Percentiles rank a stretch among this genome's conserved stretches.
Evolutionary conservation across 495 filamentous ascomycete genomes (phyloP).

Genomic region (Hypoxylon fuscum): DNA sequence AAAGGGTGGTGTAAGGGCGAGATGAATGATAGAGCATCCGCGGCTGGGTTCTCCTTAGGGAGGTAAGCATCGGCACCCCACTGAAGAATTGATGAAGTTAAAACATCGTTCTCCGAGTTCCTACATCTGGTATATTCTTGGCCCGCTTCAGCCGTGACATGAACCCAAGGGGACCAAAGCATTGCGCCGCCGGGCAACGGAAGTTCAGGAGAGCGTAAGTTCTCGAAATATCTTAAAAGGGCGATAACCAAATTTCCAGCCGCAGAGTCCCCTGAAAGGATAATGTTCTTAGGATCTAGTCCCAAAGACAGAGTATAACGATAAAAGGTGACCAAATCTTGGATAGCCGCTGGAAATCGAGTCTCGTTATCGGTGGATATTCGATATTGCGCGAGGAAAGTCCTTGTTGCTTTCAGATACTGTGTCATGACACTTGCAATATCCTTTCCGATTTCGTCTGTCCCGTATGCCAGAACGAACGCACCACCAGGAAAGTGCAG

Average conservation of each 20-base stretch:
- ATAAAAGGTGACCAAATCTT: slow-evolving; percentile 33
- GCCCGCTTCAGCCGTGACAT: slow-evolving; percentile 16
- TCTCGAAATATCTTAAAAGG: slow-evolving; percentile 26
- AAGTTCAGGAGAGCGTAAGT: neutral
- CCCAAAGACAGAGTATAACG: slow-evolving; percentile 15
- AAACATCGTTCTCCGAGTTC: slow-evolving; percentile 5
- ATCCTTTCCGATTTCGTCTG: neutral
- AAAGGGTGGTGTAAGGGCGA: slow-evolving; percentile 35
- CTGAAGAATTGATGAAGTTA: slow-evolving; percentile 18
- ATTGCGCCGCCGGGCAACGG: slow-evolving; percentile 27
- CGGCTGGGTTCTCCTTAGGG: slow-evolving; percentile 5
- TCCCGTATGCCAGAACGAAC: slow-evolving; percentile 26
- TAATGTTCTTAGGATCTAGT: slow-evolving; percentile 18
- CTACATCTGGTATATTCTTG: slow-evolving; percentile 1
- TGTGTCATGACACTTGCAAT: neutral
- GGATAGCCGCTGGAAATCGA: slow-evolving; percentile 27
- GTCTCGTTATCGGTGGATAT: slow-evolving; percentile 1
- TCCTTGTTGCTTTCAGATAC: slow-evolving; percentile 2
- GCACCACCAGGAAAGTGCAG: slow-evolving; percentile 30
- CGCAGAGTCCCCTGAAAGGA: slow-evolving; percentile 30
- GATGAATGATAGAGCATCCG: slow-evolving; percentile 16
- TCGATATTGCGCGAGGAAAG: slow-evolving; percentile 30
- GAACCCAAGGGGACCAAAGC: slow-evolving; percentile 36
- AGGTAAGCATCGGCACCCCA: slow-evolving; percentile 31
- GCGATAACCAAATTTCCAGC: slow-evolving; percentile 25